Conservation (phyloP, 805 yeast genomes). For the Candida oleophila region DNA sequence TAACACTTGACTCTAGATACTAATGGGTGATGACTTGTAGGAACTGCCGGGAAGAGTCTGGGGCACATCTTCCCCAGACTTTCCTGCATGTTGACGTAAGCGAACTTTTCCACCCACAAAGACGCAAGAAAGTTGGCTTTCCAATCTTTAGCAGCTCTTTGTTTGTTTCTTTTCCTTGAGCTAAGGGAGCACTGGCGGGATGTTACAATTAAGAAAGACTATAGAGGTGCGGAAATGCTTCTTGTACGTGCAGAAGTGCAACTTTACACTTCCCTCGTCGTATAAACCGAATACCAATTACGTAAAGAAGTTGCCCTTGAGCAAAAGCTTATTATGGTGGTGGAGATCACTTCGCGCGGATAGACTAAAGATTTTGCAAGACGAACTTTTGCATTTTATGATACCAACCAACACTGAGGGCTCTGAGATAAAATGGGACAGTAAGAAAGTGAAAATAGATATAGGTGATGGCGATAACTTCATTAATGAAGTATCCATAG, state of each 20-base stretch:
- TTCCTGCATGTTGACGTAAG: not conserved
- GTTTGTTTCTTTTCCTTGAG: no score
- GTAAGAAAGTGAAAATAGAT: constrained; percentile 15
- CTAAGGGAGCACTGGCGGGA: no score
- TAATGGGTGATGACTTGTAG: no score
- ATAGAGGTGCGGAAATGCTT: not conserved
- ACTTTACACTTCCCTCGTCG: constrained; percentile 14
- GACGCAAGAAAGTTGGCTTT: no score
- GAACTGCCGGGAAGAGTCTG: no score
- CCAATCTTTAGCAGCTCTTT: no score
- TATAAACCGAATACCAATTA: constrained; percentile 14
- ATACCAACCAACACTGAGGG: constrained; percentile 19
- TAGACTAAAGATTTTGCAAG: constrained; percentile 31
- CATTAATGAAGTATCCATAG: constrained; percentile 36
- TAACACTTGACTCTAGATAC: no score
- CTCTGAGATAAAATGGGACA: constrained; percentile 16
- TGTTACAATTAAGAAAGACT: not conserved
- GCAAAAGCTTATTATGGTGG: constrained; percentile 19
- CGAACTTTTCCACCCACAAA: not conserved
- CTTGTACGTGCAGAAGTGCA: not conserved
- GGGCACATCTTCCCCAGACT: not conserved
- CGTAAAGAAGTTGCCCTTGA: constrained; percentile 14
- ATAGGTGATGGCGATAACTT: constrained; percentile 20
- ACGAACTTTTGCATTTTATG: constrained; percentile 34
- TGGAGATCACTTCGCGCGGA: constrained; percentile 18